phyloP scores from a whole-genome alignment of 345 rosid genomes.

The Eucalyptus pauciflora region DNA sequence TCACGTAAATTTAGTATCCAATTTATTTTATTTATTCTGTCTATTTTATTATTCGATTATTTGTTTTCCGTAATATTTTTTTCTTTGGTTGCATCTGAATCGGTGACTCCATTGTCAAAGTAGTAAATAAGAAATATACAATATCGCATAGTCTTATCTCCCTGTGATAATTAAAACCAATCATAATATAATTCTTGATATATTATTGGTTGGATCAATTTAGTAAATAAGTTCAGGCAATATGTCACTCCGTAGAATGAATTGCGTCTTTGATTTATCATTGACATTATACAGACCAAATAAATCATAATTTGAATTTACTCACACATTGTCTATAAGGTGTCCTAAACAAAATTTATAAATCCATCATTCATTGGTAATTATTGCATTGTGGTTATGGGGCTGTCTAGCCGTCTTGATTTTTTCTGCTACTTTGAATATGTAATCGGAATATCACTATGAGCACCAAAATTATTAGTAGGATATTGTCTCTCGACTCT shows the following conservation, averaged over 20 bases:
- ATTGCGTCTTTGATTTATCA: not conserved
- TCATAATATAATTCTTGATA: not conserved
- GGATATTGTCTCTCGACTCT: not conserved
- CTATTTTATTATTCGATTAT: too few relatives aligned
- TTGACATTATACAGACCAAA: not conserved
- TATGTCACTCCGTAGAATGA: not conserved
- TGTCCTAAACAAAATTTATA: not conserved
- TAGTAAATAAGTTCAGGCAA: not conserved
- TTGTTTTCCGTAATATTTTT: not conserved
- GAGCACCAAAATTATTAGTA: not conserved
- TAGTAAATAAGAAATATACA: not conserved
- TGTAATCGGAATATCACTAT: not conserved
- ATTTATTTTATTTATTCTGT: too few relatives aligned
- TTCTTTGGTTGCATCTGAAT: not conserved
- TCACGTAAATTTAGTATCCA: too few relatives aligned
- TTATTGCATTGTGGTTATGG: not conserved
- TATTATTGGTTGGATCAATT: not conserved
- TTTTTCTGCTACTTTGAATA: not conserved
- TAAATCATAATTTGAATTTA: not conserved
- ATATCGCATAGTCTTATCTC: not conserved
- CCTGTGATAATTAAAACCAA: not conserved
- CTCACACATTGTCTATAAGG: not conserved
- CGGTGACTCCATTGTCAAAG: not conserved
- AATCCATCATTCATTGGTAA: not conserved
- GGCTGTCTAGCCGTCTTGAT: not conserved